Conservation (phyloP, 2,329 filamentous ascomycete genomes). For the Furcasterigmium furcatum region DNA sequence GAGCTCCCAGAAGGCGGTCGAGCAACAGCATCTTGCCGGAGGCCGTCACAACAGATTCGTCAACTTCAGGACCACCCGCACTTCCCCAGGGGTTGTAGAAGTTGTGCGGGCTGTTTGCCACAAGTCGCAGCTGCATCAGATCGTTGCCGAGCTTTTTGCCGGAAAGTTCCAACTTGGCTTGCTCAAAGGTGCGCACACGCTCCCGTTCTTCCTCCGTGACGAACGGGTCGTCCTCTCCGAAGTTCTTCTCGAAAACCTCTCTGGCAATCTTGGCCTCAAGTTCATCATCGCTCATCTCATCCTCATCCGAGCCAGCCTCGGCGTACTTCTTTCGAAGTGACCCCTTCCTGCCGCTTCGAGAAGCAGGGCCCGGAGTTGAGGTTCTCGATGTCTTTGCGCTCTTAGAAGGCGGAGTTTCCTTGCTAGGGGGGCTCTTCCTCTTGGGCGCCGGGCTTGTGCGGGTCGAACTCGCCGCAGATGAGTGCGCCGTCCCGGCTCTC, state of each 20-base stretch:
- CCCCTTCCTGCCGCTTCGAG: constrained; percentile 31
- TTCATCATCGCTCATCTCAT: constrained; percentile 71
- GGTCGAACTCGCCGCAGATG: constrained; percentile 10
- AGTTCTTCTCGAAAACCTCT: constrained; percentile 45
- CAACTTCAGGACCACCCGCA: constrained; percentile 56
- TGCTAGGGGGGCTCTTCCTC: constrained; percentile 24
- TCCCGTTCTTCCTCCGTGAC: constrained; percentile 59
- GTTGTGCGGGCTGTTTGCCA: constrained; percentile 92
- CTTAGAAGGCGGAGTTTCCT: constrained; percentile 49
- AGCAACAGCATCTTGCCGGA: constrained; percentile 96
- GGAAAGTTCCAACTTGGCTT: constrained; percentile 84
- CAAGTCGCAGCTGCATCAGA: constrained; percentile 84
- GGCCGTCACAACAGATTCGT: constrained; percentile 79
- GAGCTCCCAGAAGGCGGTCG: constrained; percentile 74
- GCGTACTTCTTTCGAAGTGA: constrained; percentile 34
- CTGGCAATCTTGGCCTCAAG: constrained; percentile 77
- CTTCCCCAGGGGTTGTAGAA: constrained; percentile 89
- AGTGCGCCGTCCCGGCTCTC: constrained; percentile 14
- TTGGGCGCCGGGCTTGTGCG: constrained; percentile 18
- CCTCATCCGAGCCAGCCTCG: constrained; percentile 56
- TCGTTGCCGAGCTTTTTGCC: constrained; percentile 92
- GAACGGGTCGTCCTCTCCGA: constrained; percentile 25
- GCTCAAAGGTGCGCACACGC: constrained; percentile 64
- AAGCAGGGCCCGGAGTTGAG: constrained; percentile 64
- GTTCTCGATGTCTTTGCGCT: constrained; percentile 71